Percentiles rank a stretch among this genome's conserved stretches.
Conservation (phyloP, 257 asterid species). For the Solanum habrochaites region DNA sequence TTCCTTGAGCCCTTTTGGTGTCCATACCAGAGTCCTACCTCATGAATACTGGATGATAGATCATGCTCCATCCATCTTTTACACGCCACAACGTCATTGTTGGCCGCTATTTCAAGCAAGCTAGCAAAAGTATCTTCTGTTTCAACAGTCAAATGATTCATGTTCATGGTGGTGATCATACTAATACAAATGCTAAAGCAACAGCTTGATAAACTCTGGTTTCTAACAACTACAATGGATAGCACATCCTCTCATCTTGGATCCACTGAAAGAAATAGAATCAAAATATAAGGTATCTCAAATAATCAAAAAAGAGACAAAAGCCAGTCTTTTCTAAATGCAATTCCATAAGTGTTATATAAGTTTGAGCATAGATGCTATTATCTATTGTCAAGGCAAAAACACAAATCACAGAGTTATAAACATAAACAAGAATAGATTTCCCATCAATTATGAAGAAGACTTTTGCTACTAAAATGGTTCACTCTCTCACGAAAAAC, state of each 20-base stretch:
- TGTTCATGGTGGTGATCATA: conserved; percentile 18
- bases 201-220: not conserved
- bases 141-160: conserved; percentile 31
- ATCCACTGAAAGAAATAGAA: conserved; percentile 26
- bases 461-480: not conserved
- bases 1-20: conserved; percentile 59
- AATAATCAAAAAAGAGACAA: not conserved
- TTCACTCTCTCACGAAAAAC: not conserved
- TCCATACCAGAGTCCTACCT: conserved; percentile 70
- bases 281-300: not conserved
- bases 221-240: conserved; percentile 7
- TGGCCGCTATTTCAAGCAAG: conserved; percentile 75
- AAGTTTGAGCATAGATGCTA: not conserved
- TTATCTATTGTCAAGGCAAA: not conserved
- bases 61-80: conserved; percentile 21
- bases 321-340: not conserved
- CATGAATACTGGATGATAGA: conserved; percentile 33
- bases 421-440: not conserved
- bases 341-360: not conserved
- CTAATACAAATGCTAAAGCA: not conserved
- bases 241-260: conserved; percentile 15
- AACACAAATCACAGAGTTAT: not conserved
- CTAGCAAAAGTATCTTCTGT: conserved; percentile 40
- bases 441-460: not conserved
- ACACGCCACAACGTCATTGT: conserved; percentile 50